Evolutionary conservation across 139 green algal genomes (phyloP), one percentile per base, ranked within the genome.

Genomic region (Chlorella vulgaris): DNA sequence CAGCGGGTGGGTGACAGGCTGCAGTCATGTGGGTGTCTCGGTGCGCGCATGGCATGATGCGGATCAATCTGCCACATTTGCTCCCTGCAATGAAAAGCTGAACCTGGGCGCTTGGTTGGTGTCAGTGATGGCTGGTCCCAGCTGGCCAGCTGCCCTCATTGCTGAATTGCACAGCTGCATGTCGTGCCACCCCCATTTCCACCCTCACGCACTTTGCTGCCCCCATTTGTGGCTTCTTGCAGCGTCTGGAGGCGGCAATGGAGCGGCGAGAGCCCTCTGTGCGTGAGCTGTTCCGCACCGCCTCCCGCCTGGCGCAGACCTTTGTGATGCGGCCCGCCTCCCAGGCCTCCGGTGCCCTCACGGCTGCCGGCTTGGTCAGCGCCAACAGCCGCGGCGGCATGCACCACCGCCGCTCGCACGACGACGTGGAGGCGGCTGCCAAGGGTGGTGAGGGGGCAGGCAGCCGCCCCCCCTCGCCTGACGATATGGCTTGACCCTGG

Each of bases 271-370:
- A 88, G 73, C 83, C 83, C 18, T 85, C 77, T 53, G 83, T 87
- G 29, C 77, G 83, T 18, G 83, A 87, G 68, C 53, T 87, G 7
- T 87, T 87, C 76, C 74, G 83, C n/a, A 81, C 83, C 24, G 83
- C 82, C 29, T 78, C 78, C 35, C 29, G 24, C 36, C 53, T 83
- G 58, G 76, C 76, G 2, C 13, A 24, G 15, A 70, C 42, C 5
- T 71, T 70, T n/a, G 24, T 71, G 18, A 28, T 82, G 43, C 38
- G 74, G 0, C 51, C 74, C 24, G 2, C 70, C 70, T 66, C 47
- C 29, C 50, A 24, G 29, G 70, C 22, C n/a, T n/a, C n/a, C 31
- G 70, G 26, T 2, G 71, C 71, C 5, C n/a, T 4, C 19, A 28
- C 21, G 21, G 24, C 53, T 31, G 8, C 73, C 24, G 35, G 74